Evolutionary conservation across 805 yeast genomes (phyloP), one percentile per base, ranked within the genome.

Genomic region (Spathaspora girioi): DNA sequence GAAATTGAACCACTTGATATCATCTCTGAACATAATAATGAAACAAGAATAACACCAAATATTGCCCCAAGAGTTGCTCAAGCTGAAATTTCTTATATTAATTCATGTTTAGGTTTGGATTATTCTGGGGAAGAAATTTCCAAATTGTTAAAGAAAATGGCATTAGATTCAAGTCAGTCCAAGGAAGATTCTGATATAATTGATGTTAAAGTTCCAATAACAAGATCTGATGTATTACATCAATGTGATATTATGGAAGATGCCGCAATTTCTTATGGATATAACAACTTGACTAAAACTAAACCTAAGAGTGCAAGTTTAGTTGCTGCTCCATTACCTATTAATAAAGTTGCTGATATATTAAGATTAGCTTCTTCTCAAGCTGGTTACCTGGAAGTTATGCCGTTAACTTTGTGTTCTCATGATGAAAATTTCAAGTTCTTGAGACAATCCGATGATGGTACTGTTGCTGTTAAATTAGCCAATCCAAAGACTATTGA

Each of bases 221-320:
- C 99, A 38, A 87, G 99, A 77, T 85, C 98, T 10, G 99, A 94
- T 71, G 81, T 94, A 55, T 78, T 94, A 63, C 99, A 94, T 71
- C 96, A 90, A 68, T 93, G 98, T 79, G 99, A 94, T 72, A 86
- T 94, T 59, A 89, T 94, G 96, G 99, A 94, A 72, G 99, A 94
- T 70, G 97, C 93, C 46, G 99, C 97, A 46, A 87, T 94, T 65
- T 96, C 90, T 29, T 94, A 90, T 66, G 99, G 99, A 52, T 94
- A 87, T 78, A 87, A 92, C 73, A 90, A 89, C 67, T 79, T 94
- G 64, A 81, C 80, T 56, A 89, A 86, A 72, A 84, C 94, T 48
- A 81, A 81, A 58, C 89, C 94, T 64, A 80, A 90, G 58, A 79
- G 89, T 31, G 85, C 85, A 51, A 81, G 96, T 9, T 82, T 87